phyloP scores from a whole-genome alignment of 805 yeast genomes.

The Wickerhamiella cacticola region DNA sequence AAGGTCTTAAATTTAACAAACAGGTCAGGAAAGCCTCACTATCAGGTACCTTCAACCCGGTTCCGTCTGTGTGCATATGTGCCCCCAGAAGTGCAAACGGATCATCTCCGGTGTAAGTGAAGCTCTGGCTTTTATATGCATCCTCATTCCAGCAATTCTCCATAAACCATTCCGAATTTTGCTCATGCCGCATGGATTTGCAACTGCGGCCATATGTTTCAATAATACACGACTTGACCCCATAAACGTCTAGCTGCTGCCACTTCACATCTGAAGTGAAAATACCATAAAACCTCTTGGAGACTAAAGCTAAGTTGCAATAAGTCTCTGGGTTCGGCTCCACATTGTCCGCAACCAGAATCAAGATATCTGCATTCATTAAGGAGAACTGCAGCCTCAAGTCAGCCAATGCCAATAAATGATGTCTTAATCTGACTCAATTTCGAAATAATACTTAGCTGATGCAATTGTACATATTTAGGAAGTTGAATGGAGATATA shows the following conservation, averaged over 20 bases:
- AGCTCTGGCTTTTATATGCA: not conserved
- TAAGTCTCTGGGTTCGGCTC: conserved; percentile 7
- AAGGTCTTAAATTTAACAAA: not conserved
- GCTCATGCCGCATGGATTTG: not conserved
- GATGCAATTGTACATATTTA: too few relatives aligned
- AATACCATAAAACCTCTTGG: not conserved
- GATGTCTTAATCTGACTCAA: too few relatives aligned
- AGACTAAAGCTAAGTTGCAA: not conserved
- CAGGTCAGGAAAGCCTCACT: not conserved
- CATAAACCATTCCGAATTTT: not conserved
- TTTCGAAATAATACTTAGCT: too few relatives aligned
- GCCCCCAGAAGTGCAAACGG: not conserved
- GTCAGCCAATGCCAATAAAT: too few relatives aligned
- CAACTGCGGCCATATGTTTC: not conserved
- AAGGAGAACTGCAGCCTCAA: too few relatives aligned
- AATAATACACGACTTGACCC: not conserved
- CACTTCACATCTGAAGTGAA: not conserved
- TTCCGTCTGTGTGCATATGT: not conserved
- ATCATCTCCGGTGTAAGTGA: not conserved
- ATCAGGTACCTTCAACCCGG: too few relatives aligned
- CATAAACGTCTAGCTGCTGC: not conserved
- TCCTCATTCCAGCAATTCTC: not conserved
- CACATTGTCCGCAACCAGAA: not conserved
- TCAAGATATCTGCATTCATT: not conserved
- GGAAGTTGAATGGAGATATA: too few relatives aligned